phyloP scores from a whole-genome alignment of 2,329 filamentous ascomycete genomes.

The Fusarium dimerum region DNA sequence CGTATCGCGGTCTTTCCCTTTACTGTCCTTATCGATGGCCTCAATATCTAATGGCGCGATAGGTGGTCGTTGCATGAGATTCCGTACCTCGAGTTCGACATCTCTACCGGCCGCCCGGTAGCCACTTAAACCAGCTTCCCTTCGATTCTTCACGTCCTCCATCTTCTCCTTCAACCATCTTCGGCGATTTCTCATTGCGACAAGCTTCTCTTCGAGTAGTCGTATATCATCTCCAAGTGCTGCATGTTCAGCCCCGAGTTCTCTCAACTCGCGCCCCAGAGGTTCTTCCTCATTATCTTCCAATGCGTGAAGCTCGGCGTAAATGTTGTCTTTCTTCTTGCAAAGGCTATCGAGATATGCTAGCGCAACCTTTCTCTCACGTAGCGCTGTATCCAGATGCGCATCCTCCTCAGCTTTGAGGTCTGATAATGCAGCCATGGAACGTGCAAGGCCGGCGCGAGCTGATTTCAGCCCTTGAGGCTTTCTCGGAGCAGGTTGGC shows the following conservation, averaged over 20 bases:
- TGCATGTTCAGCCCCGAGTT: slow-evolving; percentile 56
- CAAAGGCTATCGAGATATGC: slow-evolving; percentile 56
- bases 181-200: slow-evolving; percentile 60
- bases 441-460: slow-evolving; percentile 62
- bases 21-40: slow-evolving; percentile 33
- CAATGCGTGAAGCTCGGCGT: slow-evolving; percentile 53
- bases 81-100: slow-evolving; percentile 62
- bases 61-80: slow-evolving; percentile 60
- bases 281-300: slow-evolving; percentile 58
- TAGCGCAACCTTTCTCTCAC: slow-evolving; percentile 58
- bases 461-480: slow-evolving; percentile 61
- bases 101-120: slow-evolving; percentile 68
- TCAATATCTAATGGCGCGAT: slow-evolving; percentile 54
- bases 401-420: slow-evolving; percentile 70
- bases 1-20: slow-evolving; percentile 25
- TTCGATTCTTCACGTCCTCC: slow-evolving; percentile 61
- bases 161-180: slow-evolving; percentile 61
- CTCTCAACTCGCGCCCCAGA: slow-evolving; percentile 60
- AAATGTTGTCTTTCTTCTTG: slow-evolving; percentile 51
- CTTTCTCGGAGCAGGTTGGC: slow-evolving; percentile 52
- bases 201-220: slow-evolving; percentile 64
- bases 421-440: slow-evolving; percentile 63
- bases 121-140: slow-evolving; percentile 71
- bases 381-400: slow-evolving; percentile 57
- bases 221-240: slow-evolving; percentile 63